Percentiles rank a stretch among this genome's conserved stretches.
These are phyloP conservation scores for Trametes sp. DNA, from an alignment of 1,284 basidiomycete genomes.

Conservation along the genomic window DNA sequence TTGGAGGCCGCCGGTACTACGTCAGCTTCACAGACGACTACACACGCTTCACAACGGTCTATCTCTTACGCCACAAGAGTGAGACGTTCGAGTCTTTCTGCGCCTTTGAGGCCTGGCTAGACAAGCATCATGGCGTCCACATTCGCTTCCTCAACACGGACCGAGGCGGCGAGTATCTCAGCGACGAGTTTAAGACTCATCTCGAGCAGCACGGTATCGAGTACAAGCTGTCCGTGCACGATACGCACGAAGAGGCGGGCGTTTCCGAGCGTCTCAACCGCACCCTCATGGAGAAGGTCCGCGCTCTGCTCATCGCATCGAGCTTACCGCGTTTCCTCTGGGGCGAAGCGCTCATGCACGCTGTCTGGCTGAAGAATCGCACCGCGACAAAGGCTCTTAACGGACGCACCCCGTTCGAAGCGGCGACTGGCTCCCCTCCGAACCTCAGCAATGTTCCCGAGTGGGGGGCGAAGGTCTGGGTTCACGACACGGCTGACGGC, in stretches of 20 bases:
- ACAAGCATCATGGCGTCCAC: slow-evolving; percentile 4
- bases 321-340: slow-evolving; percentile 17
- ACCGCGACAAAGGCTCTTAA: slow-evolving; percentile 33
- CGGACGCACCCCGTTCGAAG: slow-evolving; percentile 40
- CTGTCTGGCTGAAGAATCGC: slow-evolving; percentile 42
- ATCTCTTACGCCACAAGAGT: slow-evolving; percentile 34
- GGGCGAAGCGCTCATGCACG: slow-evolving; percentile 14
- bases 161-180: background rate
- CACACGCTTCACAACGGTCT: slow-evolving; percentile 21
- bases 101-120: slow-evolving; percentile 30
- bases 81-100: slow-evolving; percentile 35
- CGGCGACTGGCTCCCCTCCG: slow-evolving; percentile 35
- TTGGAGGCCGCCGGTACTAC: slow-evolving; percentile 36
- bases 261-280: slow-evolving; percentile 43
- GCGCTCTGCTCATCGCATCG: background rate
- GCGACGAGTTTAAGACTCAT: background rate
- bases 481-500: background rate
- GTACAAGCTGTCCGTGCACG: background rate
- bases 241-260: slow-evolving; percentile 43
- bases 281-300: slow-evolving; percentile 28
- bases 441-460: slow-evolving; percentile 33
- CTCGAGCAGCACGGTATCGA: background rate
- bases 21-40: slow-evolving; percentile 39
- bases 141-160: background rate
- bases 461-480: slow-evolving; percentile 21